Percentiles rank a stretch among this genome's conserved stretches.
Evolutionary conservation across 2,329 filamentous ascomycete species (phyloP).

Genomic region (Aspergillus sp.): DNA sequence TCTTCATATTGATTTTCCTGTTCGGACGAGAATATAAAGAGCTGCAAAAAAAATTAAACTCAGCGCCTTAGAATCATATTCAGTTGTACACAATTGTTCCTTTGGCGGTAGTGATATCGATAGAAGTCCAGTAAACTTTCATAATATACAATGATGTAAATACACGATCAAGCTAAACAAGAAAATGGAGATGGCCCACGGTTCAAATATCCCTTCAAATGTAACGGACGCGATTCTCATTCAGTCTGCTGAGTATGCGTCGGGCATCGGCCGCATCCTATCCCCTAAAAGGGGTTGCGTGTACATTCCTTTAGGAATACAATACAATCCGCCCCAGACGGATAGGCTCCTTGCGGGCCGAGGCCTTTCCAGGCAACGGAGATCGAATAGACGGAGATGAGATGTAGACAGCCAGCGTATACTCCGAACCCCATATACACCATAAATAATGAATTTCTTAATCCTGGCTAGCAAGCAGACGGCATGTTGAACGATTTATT

Average conservation of each 20-base stretch:
- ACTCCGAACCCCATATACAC: conserved; percentile 19
- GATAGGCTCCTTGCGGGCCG: background rate
- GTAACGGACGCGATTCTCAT: background rate
- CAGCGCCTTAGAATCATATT: background rate
- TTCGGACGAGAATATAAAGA: conserved; percentile 10
- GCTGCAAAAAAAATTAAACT: conserved; percentile 10
- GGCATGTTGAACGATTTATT: conserved; percentile 18
- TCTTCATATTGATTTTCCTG: conserved; percentile 15
- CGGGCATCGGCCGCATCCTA: background rate
- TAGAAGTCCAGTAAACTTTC: background rate
- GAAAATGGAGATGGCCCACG: conserved; percentile 3
- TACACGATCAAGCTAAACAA: background rate
- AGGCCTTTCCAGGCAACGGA: background rate
- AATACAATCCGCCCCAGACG: background rate
- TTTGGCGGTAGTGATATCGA: background rate
- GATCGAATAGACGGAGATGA: background rate
- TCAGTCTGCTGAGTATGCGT: background rate
- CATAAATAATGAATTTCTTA: conserved; percentile 6
- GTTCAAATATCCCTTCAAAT: background rate
- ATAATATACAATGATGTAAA: background rate
- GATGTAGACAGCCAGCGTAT: background rate
- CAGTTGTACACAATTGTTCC: background rate
- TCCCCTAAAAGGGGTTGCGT: too few relatives aligned
- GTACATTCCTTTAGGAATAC: background rate
- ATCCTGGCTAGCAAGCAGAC: background rate